phyloP scores from a whole-genome alignment of 176 grass and related monocot species.

The Eragrostis curvula region DNA sequence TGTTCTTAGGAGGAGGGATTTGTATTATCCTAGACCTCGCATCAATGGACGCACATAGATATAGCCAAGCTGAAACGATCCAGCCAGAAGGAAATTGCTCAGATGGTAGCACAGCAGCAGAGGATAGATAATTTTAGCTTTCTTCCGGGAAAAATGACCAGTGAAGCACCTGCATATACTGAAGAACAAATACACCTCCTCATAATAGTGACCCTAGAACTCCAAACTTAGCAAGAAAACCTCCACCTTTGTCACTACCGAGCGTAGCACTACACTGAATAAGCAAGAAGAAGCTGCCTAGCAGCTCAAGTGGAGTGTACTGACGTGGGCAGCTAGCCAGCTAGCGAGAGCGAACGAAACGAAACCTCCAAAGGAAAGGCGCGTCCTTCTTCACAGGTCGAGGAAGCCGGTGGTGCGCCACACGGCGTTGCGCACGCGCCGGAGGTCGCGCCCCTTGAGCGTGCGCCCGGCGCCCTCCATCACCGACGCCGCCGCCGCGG shows the following conservation, averaged over 20 bases:
- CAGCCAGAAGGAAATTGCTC: not conserved
- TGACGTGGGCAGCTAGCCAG: not conserved
- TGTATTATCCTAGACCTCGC: not conserved
- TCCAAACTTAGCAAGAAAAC: constrained; percentile 25
- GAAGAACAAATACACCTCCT: constrained; percentile 23
- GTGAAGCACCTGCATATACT: not conserved
- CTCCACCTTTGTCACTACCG: not conserved
- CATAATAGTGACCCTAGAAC: constrained; percentile 13
- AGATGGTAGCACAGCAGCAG: constrained; percentile 2
- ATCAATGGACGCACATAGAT: not conserved
- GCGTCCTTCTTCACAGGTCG: constrained; percentile 66
- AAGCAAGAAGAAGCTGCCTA: not conserved
- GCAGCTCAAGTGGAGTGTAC: not conserved
- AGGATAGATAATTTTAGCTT: not conserved
- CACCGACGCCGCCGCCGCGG: constrained; percentile 62
- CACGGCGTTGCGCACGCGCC: constrained; percentile 80
- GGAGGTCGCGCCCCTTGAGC: constrained; percentile 81
- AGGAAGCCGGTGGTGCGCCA: constrained; percentile 87
- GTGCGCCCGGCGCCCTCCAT: constrained; percentile 80
- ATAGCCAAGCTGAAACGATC: not conserved
- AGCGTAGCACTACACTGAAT: not conserved
- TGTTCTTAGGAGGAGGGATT: not conserved
- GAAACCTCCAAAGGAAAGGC: constrained; percentile 57
- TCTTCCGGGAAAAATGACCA: constrained; percentile 17
- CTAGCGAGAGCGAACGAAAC: not conserved